phyloP scores from a whole-genome alignment of 805 yeast species.

The Isabelozyma gotoi region DNA sequence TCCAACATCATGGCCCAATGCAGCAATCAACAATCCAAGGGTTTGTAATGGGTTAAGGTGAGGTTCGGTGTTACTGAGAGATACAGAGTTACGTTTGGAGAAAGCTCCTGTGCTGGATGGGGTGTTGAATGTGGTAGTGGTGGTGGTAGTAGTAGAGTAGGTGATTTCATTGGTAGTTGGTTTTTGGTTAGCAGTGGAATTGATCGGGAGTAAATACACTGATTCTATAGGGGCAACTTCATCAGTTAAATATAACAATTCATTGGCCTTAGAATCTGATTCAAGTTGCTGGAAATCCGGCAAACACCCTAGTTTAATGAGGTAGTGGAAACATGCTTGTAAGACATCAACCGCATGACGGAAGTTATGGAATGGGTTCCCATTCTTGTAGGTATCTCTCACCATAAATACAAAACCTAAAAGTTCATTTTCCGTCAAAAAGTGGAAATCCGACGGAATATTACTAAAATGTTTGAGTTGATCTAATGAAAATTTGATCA shows the following conservation, averaged over 20 bases:
- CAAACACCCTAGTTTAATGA: conserved; percentile 42
- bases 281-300: conserved; percentile 38
- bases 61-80: conserved; percentile 12
- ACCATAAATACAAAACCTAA: conserved; percentile 62
- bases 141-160: neutral
- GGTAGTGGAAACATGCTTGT: conserved; percentile 79
- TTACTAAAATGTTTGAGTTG: conserved; percentile 13
- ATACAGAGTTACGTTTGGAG: neutral
- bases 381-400: conserved; percentile 76
- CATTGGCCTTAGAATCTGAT: conserved; percentile 29
- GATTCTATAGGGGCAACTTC: neutral
- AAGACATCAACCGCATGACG: conserved; percentile 94
- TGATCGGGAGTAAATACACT: neutral
- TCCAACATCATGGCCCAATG: conserved; percentile 93
- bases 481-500: conserved; percentile 47
- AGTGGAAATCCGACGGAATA: conserved; percentile 1
- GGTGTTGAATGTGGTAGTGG: neutral
- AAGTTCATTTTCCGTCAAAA: conserved; percentile 41
- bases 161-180: neutral
- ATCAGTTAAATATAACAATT: conserved; percentile 13
- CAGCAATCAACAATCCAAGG: conserved; percentile 69
- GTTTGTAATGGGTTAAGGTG: conserved; percentile 43
- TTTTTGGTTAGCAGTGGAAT: neutral
- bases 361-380: conserved; percentile 92
- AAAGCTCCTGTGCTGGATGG: neutral